These are phyloP conservation scores for Pyrenula massariospora DNA, from an alignment of 495 filamentous ascomycete species.

Conservation along the genomic window DNA sequence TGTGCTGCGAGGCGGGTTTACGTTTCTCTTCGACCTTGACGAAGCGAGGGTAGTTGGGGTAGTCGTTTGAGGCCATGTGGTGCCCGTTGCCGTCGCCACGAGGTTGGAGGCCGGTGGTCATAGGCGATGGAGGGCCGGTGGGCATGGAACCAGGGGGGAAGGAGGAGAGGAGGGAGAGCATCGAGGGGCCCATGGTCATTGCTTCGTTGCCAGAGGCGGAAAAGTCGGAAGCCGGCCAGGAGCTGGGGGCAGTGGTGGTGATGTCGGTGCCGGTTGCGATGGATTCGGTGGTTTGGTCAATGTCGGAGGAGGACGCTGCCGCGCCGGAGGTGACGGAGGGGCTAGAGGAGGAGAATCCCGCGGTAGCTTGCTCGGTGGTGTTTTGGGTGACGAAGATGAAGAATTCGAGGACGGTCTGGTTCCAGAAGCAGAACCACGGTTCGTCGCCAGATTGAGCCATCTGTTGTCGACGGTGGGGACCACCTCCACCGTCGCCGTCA, in stretches of 20 bases:
- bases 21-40: slow-evolving; percentile 76
- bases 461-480: slow-evolving; percentile 24
- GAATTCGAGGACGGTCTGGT: slow-evolving; percentile 64
- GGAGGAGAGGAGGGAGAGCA: no score
- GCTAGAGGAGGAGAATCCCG: slow-evolving; percentile 2
- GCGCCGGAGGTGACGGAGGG: slow-evolving; percentile 4
- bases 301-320: slow-evolving; percentile 1
- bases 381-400: slow-evolving; percentile 48
- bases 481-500: neutral
- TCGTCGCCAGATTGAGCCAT: slow-evolving; percentile 47
- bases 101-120: neutral
- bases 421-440: slow-evolving; percentile 87
- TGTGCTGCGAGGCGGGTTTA: slow-evolving; percentile 23
- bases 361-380: slow-evolving; percentile 2
- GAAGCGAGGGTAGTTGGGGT: slow-evolving; percentile 49
- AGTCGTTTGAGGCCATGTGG: slow-evolving; percentile 7
- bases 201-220: neutral
- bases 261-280: slow-evolving; percentile 1
- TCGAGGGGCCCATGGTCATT: neutral
- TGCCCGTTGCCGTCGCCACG: neutral
- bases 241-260: slow-evolving; percentile 4
- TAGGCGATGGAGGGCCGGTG: neutral
- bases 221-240: slow-evolving; percentile 2
- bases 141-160: neutral
- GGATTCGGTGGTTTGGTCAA: slow-evolving; percentile 1